Conservation (phyloP, 345 rosid species). For the Physaria fendleri region DNA sequence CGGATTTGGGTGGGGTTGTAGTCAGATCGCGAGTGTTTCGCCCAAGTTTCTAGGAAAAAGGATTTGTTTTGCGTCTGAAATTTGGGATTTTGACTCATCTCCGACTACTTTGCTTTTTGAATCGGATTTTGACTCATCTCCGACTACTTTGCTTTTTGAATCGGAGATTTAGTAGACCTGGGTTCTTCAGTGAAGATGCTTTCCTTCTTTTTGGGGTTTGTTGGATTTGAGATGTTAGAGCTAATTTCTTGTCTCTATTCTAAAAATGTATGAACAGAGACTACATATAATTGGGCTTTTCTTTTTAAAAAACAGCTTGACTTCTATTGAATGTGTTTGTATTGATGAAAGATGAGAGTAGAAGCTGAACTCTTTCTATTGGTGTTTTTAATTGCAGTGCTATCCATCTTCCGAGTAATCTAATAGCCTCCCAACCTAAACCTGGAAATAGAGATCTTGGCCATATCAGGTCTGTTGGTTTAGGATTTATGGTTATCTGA, state of each 20-base stretch:
- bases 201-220: background rate
- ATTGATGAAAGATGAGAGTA: background rate
- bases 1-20: constrained; percentile 20
- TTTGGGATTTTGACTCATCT: constrained; percentile 16
- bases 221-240: background rate
- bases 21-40: constrained; percentile 15
- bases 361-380: background rate
- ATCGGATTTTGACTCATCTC: constrained; percentile 18
- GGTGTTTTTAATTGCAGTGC: constrained; percentile 14
- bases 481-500: constrained; percentile 16
- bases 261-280: background rate
- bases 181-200: constrained; percentile 3
- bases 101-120: constrained; percentile 2
- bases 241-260: background rate
- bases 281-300: background rate
- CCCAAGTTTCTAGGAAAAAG: background rate
- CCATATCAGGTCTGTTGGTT: background rate
- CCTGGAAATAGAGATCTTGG: constrained; percentile 5
- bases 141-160: constrained; percentile 4
- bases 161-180: constrained; percentile 4
- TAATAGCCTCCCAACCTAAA: background rate
- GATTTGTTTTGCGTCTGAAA: constrained; percentile 1
- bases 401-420: constrained; percentile 1
- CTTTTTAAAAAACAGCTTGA: background rate
- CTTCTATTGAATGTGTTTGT: background rate